Evolutionary conservation across 306 rosid species (phyloP), one percentile per base, ranked within the genome.

Genomic region (Sicyos baderoa): DNA sequence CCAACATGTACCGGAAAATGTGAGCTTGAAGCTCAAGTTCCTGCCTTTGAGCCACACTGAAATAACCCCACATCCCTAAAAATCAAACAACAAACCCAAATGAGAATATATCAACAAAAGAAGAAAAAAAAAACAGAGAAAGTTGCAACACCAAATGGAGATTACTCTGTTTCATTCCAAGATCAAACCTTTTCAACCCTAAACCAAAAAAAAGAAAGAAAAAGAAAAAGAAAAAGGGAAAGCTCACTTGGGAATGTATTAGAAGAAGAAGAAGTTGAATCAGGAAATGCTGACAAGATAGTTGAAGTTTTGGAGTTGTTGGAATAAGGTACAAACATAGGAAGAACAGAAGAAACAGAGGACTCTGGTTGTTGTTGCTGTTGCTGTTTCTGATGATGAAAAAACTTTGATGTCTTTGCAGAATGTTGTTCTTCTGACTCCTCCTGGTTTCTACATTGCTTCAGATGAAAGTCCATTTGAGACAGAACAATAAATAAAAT

Each of bases 11-110:
- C 73, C 95, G 83, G 79, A 84, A 90, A 72, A 90, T 94, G 84
- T 85, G 74, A 49, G 96, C 92, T 80, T 94, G 99, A 72, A 94
- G 82, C 84, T 94, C 97, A 49, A 94, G 99, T 40, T 94, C 99
- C 63, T 94, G 97, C 97, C 90, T 86, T 82, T 94, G 99, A 22
- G 86, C 82, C 77, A 85, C 54, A 76, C 90, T 94, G 85, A 94
- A 94, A 75, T 51, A 86, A 78, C 90, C 86, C 60, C 87, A 89
- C 89, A 85, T 86, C 71, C 82, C 97, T 93, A 71, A 11, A 55
- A 25, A 25, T 25, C 40, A 35, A 35, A 35, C 40, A 29, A 2
- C 35, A 35, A 25, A 25, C 29, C 29, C 29, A 25, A 25, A 25
- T 3, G 3, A 25, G 3, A 25, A 3, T 25, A 35, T 35, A 35